phyloP scores from a whole-genome alignment of 306 rosid genomes.

The Hippophae gyantsensis region DNA sequence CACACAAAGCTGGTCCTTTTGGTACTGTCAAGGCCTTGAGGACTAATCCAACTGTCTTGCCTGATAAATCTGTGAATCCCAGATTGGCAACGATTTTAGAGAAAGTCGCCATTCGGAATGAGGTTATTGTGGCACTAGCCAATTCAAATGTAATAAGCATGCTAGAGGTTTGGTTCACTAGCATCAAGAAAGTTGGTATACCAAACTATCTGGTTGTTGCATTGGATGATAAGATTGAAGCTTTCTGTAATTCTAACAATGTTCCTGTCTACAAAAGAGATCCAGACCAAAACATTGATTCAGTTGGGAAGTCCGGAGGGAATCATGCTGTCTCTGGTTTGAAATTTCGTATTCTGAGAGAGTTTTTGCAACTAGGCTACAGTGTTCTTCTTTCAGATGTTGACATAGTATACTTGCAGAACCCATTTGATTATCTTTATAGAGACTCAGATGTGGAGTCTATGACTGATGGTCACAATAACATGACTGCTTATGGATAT shows the following conservation, averaged over 20 bases:
- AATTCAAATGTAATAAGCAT: conserved; percentile 62
- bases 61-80: conserved; percentile 71
- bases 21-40: conserved; percentile 75
- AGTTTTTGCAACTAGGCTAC: conserved; percentile 77
- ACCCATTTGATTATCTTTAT: conserved; percentile 71
- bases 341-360: conserved; percentile 75
- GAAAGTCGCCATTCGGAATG: conserved; percentile 55
- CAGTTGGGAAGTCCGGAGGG: conserved; percentile 45
- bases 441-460: conserved; percentile 90
- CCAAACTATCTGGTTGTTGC: conserved; percentile 69
- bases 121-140: conserved; percentile 62
- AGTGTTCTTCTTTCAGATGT: conserved; percentile 77
- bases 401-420: conserved; percentile 79
- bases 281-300: conserved; percentile 59
- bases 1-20: conserved; percentile 71
- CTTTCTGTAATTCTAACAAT: conserved; percentile 54
- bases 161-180: conserved; percentile 67
- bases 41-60: conserved; percentile 62
- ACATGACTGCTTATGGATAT: conserved; percentile 74
- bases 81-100: conserved; percentile 63
- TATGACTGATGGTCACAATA: conserved; percentile 84
- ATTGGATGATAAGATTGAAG: conserved; percentile 51
- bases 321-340: conserved; percentile 79
- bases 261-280: conserved; percentile 77
- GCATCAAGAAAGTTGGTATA: conserved; percentile 64